phyloP scores from a whole-genome alignment of 2,329 filamentous ascomycete species.

The Akanthomyces dipterigenus region DNA sequence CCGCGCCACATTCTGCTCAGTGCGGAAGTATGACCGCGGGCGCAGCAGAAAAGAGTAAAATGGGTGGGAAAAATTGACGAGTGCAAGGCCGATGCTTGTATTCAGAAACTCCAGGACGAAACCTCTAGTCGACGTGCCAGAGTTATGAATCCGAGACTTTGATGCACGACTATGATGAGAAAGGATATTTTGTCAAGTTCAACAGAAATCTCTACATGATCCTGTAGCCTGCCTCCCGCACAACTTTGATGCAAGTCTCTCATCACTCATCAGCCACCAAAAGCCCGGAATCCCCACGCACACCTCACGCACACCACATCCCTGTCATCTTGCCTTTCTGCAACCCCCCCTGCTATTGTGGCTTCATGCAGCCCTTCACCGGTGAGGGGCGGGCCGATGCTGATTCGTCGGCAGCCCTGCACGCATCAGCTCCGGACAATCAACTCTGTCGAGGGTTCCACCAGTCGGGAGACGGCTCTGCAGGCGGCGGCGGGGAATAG shows the following conservation, averaged over 20 bases:
- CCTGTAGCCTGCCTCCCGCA: not conserved
- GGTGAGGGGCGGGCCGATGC: not conserved
- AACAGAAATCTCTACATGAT: not conserved
- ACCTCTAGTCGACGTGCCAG: too few relatives aligned
- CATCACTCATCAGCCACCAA: not conserved
- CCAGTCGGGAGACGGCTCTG: too few relatives aligned
- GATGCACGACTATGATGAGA: not conserved
- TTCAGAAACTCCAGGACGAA: too few relatives aligned
- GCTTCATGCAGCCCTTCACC: constrained; percentile 10
- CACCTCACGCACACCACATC: not conserved
- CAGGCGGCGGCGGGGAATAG: too few relatives aligned
- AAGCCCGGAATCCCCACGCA: not conserved
- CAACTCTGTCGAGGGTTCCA: not conserved
- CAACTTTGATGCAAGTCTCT: not conserved
- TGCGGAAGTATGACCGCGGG: too few relatives aligned
- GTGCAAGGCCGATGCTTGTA: too few relatives aligned
- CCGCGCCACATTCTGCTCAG: too few relatives aligned
- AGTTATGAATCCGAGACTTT: not conserved
- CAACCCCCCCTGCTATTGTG: too few relatives aligned
- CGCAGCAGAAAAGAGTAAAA: too few relatives aligned
- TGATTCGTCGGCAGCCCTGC: not conserved
- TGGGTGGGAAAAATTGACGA: too few relatives aligned
- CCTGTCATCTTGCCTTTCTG: not conserved
- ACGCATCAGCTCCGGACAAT: constrained; percentile 21
- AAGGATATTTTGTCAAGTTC: not conserved